Base-by-base conservation (phyloP, 2,329 filamentous ascomycete species). In the Didymella glomerata region DNA sequence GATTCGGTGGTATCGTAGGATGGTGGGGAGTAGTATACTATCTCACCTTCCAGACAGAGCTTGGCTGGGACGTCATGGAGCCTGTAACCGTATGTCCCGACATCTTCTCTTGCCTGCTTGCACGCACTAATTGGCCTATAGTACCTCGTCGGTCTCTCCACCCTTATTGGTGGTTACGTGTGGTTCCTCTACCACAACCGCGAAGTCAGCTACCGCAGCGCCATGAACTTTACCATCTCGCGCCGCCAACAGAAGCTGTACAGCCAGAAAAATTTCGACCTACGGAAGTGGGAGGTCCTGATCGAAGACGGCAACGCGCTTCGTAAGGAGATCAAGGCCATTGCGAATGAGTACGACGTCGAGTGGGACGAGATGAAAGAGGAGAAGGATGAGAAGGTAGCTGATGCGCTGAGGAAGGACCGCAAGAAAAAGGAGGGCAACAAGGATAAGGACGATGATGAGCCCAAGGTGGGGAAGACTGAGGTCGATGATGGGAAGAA, bases 111-210 rank as follows among this genome's bases (percentile, higher is more conserved):
- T n/a, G n/a, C n/a, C 16, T 24, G 9, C 32, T 7, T n/a, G 25
- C 28, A 5, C 45, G 54, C 48, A 48, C 18, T 13, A 38, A 42
- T 16, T 11, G 27, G 11, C 25, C 41, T 10, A 16, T 5, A 76
- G 32, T 97, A 97, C 72, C 86, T 97, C 16, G 92, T 91, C 2
- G 91, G 92, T n/a, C 82, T 97, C 64, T 87, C 88, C 0, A 93
- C 90, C 13, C 86, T 97, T 70, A 96, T 97, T 81, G 89, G 89
- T 8, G 93, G 92, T 66, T 97, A 97, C 71, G 82, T 96, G 53
- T 97, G 92, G 92, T 97, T 97, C 75, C 81, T 97, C 13, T 96
- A 93, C 78, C 91, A 97, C 80, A 96, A 93, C 78, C 87, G 91
- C 20, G 93, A 97, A 77, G 88, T 96, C 11, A 91, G 87, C 64